Evolutionary conservation across 2,329 filamentous ascomycete genomes (phyloP), one percentile per base, ranked within the genome.

Genomic region (Gliomastix tumulicola): DNA sequence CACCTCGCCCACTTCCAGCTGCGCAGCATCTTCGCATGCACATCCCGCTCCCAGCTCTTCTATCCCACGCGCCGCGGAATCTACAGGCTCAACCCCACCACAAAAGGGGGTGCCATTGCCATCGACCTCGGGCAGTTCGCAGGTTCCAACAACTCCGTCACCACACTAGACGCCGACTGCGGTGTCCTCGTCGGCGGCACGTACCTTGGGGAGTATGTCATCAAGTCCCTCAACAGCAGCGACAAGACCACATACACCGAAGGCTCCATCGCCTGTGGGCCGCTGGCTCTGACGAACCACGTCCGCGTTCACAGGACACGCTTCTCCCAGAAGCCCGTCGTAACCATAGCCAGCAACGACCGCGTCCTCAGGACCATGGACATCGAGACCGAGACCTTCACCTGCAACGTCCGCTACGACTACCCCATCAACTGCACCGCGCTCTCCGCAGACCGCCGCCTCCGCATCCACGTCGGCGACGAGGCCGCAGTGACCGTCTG

Each of bases 391-490:
- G 74, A 83, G 42, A 71, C 63, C 18, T 76, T 84, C 30, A 61
- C 76, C 6, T 63, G 69, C 25, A 61, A 71, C 21, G 60, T 55
- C 32, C 54, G 47, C 37, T 87, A 82, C 52, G 57, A 68, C 1
- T 71, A 74, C 45, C 68, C 83, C 4, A 67, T 88, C 41, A 90
- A 90, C 57, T 87, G 82, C 60, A 76, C 82, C 2, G 79, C 82
- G 3, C 68, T 84, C 3, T 86, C 82, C 2, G 79, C 84, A 1
- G 80, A 88, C 51, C 70, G 76, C 37, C 76, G 84, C 4, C 65
- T 89, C 46, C 79, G 85, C 34, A 76, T 80, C 13, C 69, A 88
- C 43, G 84, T 88, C 1, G 84, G 85, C 32, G 86, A 90, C 49
- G 66, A 70, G 40, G 62, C 67, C 39, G 69, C 82, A 27, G 76